phyloP scores from a whole-genome alignment of 1,284 basidiomycete species.

The Rhodotorula sp. region DNA sequence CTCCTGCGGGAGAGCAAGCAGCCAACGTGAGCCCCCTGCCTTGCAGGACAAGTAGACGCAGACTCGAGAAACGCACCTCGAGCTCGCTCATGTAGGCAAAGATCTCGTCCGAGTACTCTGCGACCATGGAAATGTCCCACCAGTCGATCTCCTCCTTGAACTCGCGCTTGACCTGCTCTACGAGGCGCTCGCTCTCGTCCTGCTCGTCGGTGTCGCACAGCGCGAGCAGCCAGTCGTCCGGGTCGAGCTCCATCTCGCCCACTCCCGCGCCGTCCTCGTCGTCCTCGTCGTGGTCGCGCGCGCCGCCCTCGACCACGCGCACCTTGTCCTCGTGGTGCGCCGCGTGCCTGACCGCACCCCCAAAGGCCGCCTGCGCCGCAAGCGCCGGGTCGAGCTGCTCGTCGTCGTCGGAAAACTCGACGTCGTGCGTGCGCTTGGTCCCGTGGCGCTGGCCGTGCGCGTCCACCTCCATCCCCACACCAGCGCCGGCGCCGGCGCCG shows the following conservation, averaged over 20 bases:
- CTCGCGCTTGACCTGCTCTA: conserved; percentile 50
- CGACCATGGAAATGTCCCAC: conserved; percentile 94
- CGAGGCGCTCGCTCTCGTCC: conserved; percentile 26
- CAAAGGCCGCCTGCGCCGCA: conserved; percentile 49
- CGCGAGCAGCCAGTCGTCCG: conserved; percentile 34
- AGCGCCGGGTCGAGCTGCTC: conserved; percentile 49
- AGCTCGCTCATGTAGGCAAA: conserved; percentile 93
- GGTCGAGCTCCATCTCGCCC: conserved; percentile 17
- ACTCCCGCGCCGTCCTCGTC: conserved; percentile 3
- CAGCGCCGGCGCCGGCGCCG: not conserved
- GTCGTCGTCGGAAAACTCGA: conserved; percentile 54
- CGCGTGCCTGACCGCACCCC: conserved; percentile 17
- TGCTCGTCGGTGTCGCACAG: conserved; percentile 33
- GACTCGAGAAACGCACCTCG: conserved; percentile 61
- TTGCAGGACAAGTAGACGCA: not conserved
- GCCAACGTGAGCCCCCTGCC: too few species aligned
- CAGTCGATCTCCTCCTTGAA: conserved; percentile 67
- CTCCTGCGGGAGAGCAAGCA: too few species aligned
- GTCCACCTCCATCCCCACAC: conserved; percentile 5
- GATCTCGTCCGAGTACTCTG: conserved; percentile 96
- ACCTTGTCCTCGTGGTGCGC: conserved; percentile 40
- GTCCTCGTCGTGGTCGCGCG: not conserved
- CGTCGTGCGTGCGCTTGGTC: conserved; percentile 44
- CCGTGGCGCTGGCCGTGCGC: conserved; percentile 1
- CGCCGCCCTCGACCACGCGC: conserved; percentile 9